Percentiles rank a stretch among this genome's conserved stretches.
Conservation (phyloP, 805 yeast genomes). For the Cyberlindnera bimundalis region DNA sequence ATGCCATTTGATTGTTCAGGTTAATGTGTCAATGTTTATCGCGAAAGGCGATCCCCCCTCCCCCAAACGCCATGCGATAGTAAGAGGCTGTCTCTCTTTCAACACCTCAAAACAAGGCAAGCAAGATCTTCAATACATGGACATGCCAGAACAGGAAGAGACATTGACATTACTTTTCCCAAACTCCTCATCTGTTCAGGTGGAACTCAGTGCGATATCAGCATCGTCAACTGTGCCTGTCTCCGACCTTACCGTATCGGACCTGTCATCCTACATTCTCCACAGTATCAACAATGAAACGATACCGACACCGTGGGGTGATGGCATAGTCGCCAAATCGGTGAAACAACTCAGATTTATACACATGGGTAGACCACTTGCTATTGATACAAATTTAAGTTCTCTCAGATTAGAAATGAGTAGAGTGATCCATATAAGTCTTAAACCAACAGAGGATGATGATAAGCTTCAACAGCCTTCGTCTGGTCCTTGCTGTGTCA, state of each 20-base stretch:
- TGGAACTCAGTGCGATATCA: slow-evolving; percentile 1
- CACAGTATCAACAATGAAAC: not conserved
- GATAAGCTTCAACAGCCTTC: not conserved
- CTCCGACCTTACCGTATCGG: not conserved
- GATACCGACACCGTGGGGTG: not conserved
- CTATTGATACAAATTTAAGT: slow-evolving; percentile 2
- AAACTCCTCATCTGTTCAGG: slow-evolving; percentile 4
- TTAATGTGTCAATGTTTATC: too few species aligned
- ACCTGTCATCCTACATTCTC: slow-evolving; percentile 1
- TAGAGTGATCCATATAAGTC: slow-evolving; percentile 30
- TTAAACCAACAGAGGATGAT: slow-evolving; percentile 25
- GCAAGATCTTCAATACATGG: too few species aligned
- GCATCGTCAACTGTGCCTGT: not conserved
- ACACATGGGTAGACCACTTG: slow-evolving; percentile 30
- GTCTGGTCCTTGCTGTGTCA: not conserved
- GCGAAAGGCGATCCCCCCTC: too few species aligned
- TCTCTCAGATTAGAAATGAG: slow-evolving; percentile 22
- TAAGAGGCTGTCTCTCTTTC: too few species aligned
- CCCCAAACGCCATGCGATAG: too few species aligned
- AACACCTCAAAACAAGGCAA: too few species aligned
- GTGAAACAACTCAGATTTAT: slow-evolving; percentile 25
- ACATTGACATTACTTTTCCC: slow-evolving; percentile 11
- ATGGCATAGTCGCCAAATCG: not conserved
- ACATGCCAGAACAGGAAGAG: not conserved
- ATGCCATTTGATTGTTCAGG: too few species aligned